phyloP scores from a whole-genome alignment of 2,329 filamentous ascomycete genomes.

The Curvularia hawaiiensis region DNA sequence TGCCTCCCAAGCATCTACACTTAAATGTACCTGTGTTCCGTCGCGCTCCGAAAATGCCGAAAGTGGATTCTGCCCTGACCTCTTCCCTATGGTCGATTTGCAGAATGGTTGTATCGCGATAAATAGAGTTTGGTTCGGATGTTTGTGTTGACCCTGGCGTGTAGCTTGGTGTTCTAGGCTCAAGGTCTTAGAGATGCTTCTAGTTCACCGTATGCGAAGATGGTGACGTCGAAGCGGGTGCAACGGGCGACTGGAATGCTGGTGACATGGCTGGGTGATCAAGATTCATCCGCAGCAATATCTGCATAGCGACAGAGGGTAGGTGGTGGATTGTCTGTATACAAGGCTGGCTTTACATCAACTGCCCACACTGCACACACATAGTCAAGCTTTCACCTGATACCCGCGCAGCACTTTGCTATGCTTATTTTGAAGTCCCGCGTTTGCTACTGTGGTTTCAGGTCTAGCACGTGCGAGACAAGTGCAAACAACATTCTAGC shows the following conservation, averaged over 20 bases:
- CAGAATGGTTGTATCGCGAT: background rate
- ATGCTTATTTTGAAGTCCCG: background rate
- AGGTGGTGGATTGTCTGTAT: background rate
- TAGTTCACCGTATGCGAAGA: background rate
- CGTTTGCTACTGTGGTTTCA: background rate
- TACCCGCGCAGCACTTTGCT: background rate
- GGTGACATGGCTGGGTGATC: background rate
- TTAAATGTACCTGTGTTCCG: background rate
- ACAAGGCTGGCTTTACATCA: too few relatives aligned
- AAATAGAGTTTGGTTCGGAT: background rate
- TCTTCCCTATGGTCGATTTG: background rate
- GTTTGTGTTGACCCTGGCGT: background rate
- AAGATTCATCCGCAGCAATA: background rate
- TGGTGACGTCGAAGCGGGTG: background rate
- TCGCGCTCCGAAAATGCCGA: background rate
- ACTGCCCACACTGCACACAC: too few relatives aligned
- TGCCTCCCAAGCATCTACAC: background rate
- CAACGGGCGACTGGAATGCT: background rate
- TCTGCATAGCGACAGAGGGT: background rate
- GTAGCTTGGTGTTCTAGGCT: background rate
- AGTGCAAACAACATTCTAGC: background rate
- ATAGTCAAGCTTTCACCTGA: background rate
- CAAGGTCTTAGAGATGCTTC: background rate
- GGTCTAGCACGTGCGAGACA: background rate
- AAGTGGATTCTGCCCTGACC: background rate